phyloP scores from a whole-genome alignment of 495 filamentous ascomycete genomes.

The Penicillium maclennaniae region DNA sequence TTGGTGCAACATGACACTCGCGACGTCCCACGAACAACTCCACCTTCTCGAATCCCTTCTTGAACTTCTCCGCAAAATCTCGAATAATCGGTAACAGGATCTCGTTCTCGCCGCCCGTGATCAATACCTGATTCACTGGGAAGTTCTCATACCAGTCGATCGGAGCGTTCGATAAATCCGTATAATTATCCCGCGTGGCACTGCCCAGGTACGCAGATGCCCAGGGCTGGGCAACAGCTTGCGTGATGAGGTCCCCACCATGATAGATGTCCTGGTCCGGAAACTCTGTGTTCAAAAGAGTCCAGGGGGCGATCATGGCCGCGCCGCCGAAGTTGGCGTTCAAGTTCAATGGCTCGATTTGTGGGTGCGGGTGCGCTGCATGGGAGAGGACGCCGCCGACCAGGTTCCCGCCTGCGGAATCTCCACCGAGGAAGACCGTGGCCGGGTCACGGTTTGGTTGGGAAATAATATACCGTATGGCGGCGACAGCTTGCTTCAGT shows the following conservation, averaged over 20 bases:
- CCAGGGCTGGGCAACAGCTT: constrained; percentile 42
- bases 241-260: constrained; percentile 49
- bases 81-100: constrained; percentile 56
- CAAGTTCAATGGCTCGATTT: constrained; percentile 31
- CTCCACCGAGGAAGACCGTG: constrained; percentile 54
- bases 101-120: constrained; percentile 57
- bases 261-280: constrained; percentile 42
- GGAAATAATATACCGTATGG: constrained; percentile 50
- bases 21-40: constrained; percentile 36
- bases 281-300: constrained; percentile 41
- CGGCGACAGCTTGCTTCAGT: constrained; percentile 52
- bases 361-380: constrained; percentile 56
- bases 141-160: constrained; percentile 50
- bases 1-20: constrained; percentile 43
- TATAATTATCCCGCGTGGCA: constrained; percentile 50
- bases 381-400: constrained; percentile 56
- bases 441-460: constrained; percentile 35
- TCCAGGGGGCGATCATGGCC: constrained; percentile 58
- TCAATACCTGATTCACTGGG: constrained; percentile 46
- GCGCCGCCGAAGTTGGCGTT: constrained; percentile 39
- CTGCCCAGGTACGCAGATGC: constrained; percentile 44
- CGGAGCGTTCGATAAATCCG: constrained; percentile 47
- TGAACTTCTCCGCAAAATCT: constrained; percentile 43
- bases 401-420: constrained; percentile 65
- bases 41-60: constrained; percentile 29